Evolutionary conservation across 192 early-diverging fungal species (phyloP).

Genomic region (Spizellomyces sp.): DNA sequence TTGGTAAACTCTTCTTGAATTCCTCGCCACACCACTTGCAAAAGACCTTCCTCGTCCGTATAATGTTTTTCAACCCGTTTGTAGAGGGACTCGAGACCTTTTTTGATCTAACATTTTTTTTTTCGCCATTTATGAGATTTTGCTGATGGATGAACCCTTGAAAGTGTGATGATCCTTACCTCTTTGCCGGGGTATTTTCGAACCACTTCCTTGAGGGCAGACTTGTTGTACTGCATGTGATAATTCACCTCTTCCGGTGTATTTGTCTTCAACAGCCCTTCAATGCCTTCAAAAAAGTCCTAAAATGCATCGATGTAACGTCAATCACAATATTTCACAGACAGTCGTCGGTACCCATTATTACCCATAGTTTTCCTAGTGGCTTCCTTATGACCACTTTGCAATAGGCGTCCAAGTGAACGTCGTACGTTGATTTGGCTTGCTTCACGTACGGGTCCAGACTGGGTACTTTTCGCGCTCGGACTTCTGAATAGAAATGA

Average conservation of each 20-base stretch:
- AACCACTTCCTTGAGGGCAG: constrained; percentile 81
- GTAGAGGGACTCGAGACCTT: constrained; percentile 78
- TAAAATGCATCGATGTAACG: constrained; percentile 26
- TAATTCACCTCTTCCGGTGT: constrained; percentile 79
- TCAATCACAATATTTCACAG: neutral
- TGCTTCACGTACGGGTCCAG: constrained; percentile 83
- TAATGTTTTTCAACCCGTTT: constrained; percentile 96
- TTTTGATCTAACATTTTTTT: constrained; percentile 59
- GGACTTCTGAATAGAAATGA: constrained; percentile 80
- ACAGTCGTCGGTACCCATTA: neutral
- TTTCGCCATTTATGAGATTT: neutral
- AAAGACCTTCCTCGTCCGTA: constrained; percentile 73
- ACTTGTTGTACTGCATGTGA: constrained; percentile 82
- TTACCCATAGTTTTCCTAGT: constrained; percentile 78
- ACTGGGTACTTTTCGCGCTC: constrained; percentile 69
- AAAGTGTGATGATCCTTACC: constrained; percentile 39
- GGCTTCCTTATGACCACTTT: constrained; percentile 87
- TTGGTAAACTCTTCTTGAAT: constrained; percentile 86
- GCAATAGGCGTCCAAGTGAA: constrained; percentile 79
- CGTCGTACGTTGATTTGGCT: constrained; percentile 80
- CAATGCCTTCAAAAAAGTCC: constrained; percentile 98
- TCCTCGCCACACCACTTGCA: constrained; percentile 88
- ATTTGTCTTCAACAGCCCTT: constrained; percentile 76
- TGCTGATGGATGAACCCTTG: neutral
- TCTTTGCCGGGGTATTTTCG: constrained; percentile 81